phyloP scores from a whole-genome alignment of 139 green algal genomes.

The Closterium sp. region DNA sequence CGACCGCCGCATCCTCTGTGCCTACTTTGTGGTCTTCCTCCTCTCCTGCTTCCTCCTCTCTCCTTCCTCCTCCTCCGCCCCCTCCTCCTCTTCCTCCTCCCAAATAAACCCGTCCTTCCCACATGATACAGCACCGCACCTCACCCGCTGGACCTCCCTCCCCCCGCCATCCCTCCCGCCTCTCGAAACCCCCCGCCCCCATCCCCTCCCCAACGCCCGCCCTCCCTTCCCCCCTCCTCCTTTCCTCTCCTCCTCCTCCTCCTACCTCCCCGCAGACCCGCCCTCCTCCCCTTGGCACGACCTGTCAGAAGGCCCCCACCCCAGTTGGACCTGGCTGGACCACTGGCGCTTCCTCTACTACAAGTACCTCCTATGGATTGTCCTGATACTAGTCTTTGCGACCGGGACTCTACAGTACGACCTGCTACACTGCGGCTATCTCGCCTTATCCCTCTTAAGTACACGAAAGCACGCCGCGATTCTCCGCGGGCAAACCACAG shows the following conservation, averaged over 20 bases:
- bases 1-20: conserved; percentile 21
- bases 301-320: neutral
- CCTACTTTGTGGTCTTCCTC: conserved; percentile 35
- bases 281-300: neutral
- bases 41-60: neutral
- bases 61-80: neutral
- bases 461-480: conserved; percentile 13
- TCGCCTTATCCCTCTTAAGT: conserved; percentile 26
- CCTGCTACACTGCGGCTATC: conserved; percentile 41
- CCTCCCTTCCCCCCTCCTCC: neutral
- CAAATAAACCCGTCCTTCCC: neutral
- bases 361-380: conserved; percentile 19
- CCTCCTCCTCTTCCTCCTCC: neutral
- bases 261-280: neutral
- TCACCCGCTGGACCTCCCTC: neutral
- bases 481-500: neutral
- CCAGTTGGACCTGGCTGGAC: conserved; percentile 12
- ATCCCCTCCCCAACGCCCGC: neutral
- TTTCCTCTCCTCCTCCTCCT: neutral
- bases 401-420: conserved; percentile 44
- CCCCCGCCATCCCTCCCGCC: neutral
- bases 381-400: conserved; percentile 32
- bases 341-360: conserved; percentile 46
- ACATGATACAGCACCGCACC: neutral
- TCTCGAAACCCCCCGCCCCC: neutral